Evolutionary conservation across 2,329 filamentous ascomycete genomes (phyloP).

Genomic region (Phaeosphaeria sp.): DNA sequence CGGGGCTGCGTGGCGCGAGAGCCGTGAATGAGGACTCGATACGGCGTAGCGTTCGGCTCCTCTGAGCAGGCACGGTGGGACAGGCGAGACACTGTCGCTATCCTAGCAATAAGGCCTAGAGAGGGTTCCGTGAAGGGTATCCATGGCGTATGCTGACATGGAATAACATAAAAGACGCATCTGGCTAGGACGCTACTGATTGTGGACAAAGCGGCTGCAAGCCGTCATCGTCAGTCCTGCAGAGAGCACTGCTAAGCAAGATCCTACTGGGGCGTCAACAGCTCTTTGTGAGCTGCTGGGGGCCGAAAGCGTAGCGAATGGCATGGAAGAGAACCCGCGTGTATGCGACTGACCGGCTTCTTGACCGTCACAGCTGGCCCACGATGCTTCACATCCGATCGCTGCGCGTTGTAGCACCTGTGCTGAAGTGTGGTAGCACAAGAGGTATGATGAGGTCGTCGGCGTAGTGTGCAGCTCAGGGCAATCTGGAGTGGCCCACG

Average conservation of each 20-base stretch:
- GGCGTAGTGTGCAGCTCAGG: background rate
- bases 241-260: constrained; percentile 14
- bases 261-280: constrained; percentile 11
- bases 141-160: constrained; percentile 36
- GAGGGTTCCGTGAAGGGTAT: constrained; percentile 18
- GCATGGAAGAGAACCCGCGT: background rate
- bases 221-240: constrained; percentile 13
- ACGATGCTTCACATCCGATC: background rate
- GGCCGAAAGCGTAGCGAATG: constrained; percentile 16
- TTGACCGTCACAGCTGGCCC: background rate
- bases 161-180: constrained; percentile 23
- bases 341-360: background rate
- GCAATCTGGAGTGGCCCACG: constrained; percentile 10
- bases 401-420: background rate
- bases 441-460: constrained; percentile 7
- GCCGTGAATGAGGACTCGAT: constrained; percentile 24
- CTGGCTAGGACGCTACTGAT: constrained; percentile 29
- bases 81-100: constrained; percentile 18
- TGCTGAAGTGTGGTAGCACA: constrained; percentile 10
- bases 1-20: constrained; percentile 28
- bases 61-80: constrained; percentile 23
- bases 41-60: constrained; percentile 32
- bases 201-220: constrained; percentile 25
- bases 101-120: constrained; percentile 26
- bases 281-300: constrained; percentile 22